Evolutionary conservation across 192 early-diverging fungal species (phyloP), one percentile per base, ranked within the genome.

Genomic region (Piromyces sp.): DNA sequence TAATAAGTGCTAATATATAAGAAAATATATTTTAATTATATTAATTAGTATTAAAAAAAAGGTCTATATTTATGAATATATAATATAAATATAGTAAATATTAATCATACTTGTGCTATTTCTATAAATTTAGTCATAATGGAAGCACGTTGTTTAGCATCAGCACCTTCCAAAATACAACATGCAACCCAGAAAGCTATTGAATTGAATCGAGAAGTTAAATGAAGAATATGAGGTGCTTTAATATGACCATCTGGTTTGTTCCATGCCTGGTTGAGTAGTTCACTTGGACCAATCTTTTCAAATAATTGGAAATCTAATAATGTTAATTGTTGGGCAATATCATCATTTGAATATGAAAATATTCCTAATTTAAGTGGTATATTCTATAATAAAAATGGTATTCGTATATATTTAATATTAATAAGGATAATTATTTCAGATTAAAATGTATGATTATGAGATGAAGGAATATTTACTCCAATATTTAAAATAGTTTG

Each of bases 261-360:
- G 6, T 79, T 81, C 86, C 86, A 87, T 26, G 85, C 82, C 80
- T 87, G 86, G n/a, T 83, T 83, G 9, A 87, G 81, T 29, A 87
- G 40, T 78, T 87, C 86, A 9, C 83, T 81, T 51, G 86, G 84
- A 38, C 84, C 37, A 28, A 87, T 86, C 29, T 82, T 81, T 29
- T 85, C 79, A 3, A 87, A 81, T 38, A 81, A 82, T 5, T 30
- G 38, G 30, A 81, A 79, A 78, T 87, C 86, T 22, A 87, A 80
- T 5, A 87, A 17, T 19, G 86, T 87, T 83, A 87, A 81, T 38
- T 87, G 86, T 78, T 85, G 80, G 17, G 86, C 86, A 30, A 87
- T 81, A 13, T 87, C 86, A 78, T 87, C 84, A 28, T 80, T 38
- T 1, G 83, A 38, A 33, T 82, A 83, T n/a, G 30, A 19, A 79